A percentile compares a stretch with the other conserved stretches of the same genome.
phyloP scores from a whole-genome alignment of 257 asterid genomes.

The Plantago major region DNA sequence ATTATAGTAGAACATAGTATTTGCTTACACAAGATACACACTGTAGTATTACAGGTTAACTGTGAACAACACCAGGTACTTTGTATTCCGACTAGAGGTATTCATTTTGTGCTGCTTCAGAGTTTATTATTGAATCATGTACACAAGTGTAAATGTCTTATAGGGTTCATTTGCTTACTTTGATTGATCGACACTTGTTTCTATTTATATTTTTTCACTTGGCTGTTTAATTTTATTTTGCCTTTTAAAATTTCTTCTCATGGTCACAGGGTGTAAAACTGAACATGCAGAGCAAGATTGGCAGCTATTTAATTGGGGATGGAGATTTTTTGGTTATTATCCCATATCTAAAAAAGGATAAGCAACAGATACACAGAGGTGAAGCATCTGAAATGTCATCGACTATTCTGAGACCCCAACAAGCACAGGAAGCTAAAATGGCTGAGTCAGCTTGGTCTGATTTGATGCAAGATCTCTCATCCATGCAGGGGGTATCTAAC shows the following conservation, averaged over 20 bases:
- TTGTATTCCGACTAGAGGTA: not conserved
- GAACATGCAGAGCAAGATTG: constrained; percentile 46
- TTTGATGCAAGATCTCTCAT: constrained; percentile 64
- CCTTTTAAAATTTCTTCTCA: too few relatives aligned
- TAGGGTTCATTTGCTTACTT: not conserved
- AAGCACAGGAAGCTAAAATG: constrained; percentile 31
- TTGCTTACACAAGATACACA: too few relatives aligned
- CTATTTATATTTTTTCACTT: not conserved
- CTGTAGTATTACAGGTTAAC: too few relatives aligned
- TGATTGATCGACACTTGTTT: not conserved
- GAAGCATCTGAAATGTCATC: constrained; percentile 31
- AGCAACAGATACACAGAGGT: constrained; percentile 30
- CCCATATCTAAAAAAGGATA: constrained; percentile 60
- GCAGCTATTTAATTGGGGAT: constrained; percentile 34
- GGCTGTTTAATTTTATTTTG: not conserved
- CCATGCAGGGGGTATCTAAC: constrained; percentile 27
- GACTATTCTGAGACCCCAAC: constrained; percentile 17
- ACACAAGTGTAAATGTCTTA: not conserved
- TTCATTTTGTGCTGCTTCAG: not conserved
- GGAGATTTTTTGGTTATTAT: constrained; percentile 69
- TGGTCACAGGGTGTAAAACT: constrained; percentile 70
- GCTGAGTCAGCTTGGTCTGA: constrained; percentile 76
- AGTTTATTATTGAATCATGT: not conserved
- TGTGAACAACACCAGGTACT: not conserved
- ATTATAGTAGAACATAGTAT: too few relatives aligned